Conservation (phyloP, 768 basidiomycete genomes). For the Neoboletus magnificus region DNA sequence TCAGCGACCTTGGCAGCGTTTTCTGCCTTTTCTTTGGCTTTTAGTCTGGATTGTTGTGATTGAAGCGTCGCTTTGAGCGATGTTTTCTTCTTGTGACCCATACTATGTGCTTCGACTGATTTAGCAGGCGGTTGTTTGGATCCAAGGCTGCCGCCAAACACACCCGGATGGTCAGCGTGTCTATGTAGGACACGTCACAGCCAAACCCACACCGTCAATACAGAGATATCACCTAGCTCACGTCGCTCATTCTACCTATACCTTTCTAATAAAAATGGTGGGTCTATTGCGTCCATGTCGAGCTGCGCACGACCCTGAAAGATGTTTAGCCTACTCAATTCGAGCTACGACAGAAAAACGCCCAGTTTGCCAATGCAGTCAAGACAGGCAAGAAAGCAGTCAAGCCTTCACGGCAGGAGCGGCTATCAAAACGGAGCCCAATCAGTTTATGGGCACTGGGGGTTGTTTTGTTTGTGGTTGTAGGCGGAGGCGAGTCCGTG, state of each 20-base stretch:
- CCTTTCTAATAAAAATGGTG: slow-evolving; percentile 28
- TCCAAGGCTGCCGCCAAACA: slow-evolving; percentile 27
- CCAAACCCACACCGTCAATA: not conserved
- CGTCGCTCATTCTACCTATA: slow-evolving; percentile 30
- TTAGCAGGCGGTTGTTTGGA: slow-evolving; percentile 29
- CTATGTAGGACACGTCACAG: slow-evolving; percentile 16
- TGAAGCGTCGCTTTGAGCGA: slow-evolving; percentile 65
- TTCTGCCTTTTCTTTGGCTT: slow-evolving; percentile 58
- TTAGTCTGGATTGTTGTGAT: slow-evolving; percentile 65
- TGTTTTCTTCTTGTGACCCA: slow-evolving; percentile 50
- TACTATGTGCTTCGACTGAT: not conserved
- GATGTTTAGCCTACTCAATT: slow-evolving; percentile 68
- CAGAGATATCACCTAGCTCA: not conserved
- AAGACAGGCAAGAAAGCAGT: slow-evolving; percentile 73
- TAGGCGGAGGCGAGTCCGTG: slow-evolving; percentile 69
- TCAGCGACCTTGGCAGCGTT: slow-evolving; percentile 43
- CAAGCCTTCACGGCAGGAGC: slow-evolving; percentile 69
- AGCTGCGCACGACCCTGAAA: not conserved
- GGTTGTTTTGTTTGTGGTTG: slow-evolving; percentile 68
- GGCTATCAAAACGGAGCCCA: slow-evolving; percentile 67
- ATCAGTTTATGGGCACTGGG: slow-evolving; percentile 74
- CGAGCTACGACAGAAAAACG: slow-evolving; percentile 77
- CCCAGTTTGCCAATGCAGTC: slow-evolving; percentile 73
- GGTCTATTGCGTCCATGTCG: not conserved
- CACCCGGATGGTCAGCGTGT: not conserved